Evolutionary conservation across 1,284 basidiomycete genomes (phyloP).

Genomic region (Ganoderma resinaceum): DNA sequence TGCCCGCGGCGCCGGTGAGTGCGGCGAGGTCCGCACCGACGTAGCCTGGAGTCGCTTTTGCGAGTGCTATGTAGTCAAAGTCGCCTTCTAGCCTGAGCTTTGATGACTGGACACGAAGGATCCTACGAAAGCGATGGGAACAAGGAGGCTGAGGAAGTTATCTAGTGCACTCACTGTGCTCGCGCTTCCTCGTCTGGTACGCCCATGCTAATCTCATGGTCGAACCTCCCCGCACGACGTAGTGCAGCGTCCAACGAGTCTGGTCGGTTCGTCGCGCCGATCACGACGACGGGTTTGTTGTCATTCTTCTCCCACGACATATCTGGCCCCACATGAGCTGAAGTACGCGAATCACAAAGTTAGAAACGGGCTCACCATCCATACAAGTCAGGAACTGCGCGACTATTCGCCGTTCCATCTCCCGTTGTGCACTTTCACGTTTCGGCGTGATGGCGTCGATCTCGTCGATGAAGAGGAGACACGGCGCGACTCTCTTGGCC

Average conservation of each 20-base stretch:
- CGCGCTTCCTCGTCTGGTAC: slow-evolving; percentile 93
- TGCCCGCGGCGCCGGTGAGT: slow-evolving; percentile 92
- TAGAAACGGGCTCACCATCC: slow-evolving; percentile 71
- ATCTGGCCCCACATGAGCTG: slow-evolving; percentile 51
- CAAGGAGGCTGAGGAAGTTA: background rate
- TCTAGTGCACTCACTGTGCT: slow-evolving; percentile 73
- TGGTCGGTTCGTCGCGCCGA: slow-evolving; percentile 95
- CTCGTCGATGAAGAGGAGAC: slow-evolving; percentile 94
- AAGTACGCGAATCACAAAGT: background rate
- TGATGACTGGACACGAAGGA: slow-evolving; percentile 80
- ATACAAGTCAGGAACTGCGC: slow-evolving; percentile 98
- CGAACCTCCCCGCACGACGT: slow-evolving; percentile 92
- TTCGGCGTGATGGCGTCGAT: slow-evolving; percentile 99
- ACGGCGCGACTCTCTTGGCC: slow-evolving; percentile 91
- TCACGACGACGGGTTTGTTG: slow-evolving; percentile 91
- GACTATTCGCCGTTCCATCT: slow-evolving; percentile 98
- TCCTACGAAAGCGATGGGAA: slow-evolving; percentile 52
- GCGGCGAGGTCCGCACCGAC: slow-evolving; percentile 95
- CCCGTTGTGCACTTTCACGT: slow-evolving; percentile 94
- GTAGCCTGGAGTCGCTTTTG: slow-evolving; percentile 95
- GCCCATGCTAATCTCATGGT: slow-evolving; percentile 97
- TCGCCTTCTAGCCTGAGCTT: slow-evolving; percentile 82
- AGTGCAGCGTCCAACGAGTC: slow-evolving; percentile 95
- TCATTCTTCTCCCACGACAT: slow-evolving; percentile 92
- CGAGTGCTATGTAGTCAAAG: slow-evolving; percentile 84